Evolutionary conservation across 75 land plant genomes (phyloP).

Genomic region (Sequoiadendron giganteum): DNA sequence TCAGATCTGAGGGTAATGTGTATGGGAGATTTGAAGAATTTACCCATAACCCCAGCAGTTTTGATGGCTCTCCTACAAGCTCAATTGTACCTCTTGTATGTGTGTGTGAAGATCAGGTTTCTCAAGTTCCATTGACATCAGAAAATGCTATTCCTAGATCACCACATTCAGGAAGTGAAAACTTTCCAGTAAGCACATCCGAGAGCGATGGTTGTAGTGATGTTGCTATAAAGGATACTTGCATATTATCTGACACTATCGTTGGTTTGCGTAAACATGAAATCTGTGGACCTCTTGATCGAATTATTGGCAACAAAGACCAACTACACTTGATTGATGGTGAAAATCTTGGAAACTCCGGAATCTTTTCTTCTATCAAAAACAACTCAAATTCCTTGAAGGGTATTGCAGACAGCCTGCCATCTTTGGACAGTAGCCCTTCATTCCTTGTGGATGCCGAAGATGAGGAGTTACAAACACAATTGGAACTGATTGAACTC

Average conservation of each 20-base stretch:
- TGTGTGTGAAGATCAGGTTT: conserved; percentile 9
- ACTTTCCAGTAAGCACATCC: not conserved
- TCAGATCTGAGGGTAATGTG: conserved; percentile 46
- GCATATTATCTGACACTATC: not conserved
- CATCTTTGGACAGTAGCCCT: too few species aligned
- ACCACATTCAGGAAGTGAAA: conserved; percentile 1
- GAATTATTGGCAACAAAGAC: conserved; percentile 4
- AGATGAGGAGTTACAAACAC: conserved; percentile 45
- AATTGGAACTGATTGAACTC: conserved; percentile 53
- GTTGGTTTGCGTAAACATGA: conserved; percentile 22
- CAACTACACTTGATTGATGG: not conserved
- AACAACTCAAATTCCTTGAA: too few species aligned
- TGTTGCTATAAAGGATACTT: not conserved
- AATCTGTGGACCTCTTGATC: conserved; percentile 12
- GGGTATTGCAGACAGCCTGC: too few species aligned
- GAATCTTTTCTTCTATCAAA: too few species aligned
- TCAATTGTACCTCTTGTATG: conserved; percentile 21
- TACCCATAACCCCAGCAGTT: conserved; percentile 27
- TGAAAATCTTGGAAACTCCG: too few species aligned
- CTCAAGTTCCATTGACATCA: conserved; percentile 4
- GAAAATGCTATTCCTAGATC: not conserved
- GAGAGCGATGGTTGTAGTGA: too few species aligned
- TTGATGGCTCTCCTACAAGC: conserved; percentile 31
- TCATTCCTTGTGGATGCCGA: too few species aligned
- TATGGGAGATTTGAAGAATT: conserved; percentile 59